These are phyloP conservation scores for Gossypium herbaceum DNA, from an alignment of 345 rosid genomes.

Conservation along the genomic window DNA sequence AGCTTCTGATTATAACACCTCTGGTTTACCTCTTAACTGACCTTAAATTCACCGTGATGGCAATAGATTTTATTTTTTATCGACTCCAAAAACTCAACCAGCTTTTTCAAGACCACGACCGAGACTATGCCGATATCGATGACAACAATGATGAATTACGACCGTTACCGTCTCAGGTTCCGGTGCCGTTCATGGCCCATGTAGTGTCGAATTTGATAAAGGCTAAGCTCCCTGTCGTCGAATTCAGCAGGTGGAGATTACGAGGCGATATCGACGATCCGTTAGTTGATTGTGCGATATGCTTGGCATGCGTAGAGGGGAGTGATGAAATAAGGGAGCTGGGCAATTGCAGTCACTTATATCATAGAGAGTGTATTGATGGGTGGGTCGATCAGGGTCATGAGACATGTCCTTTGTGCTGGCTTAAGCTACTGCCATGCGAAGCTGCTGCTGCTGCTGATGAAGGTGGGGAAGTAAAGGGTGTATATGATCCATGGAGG, in stretches of 20 bases:
- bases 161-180: not conserved
- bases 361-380: slow-evolving; percentile 4
- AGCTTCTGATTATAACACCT: not conserved
- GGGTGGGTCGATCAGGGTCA: slow-evolving; percentile 14
- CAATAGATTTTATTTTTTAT: not conserved
- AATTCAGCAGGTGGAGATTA: not conserved
- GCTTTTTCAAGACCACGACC: not conserved
- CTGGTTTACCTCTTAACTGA: not conserved
- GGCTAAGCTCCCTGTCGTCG: not conserved
- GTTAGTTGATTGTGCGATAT: not conserved
- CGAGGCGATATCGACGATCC: not conserved
- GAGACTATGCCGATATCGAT: not conserved
- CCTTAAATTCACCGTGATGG: not conserved
- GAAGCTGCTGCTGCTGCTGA: not conserved
- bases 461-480: not conserved
- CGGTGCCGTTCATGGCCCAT: not conserved
- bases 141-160: not conserved
- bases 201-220: not conserved
- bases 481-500: not conserved
- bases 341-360: not conserved
- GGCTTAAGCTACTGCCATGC: not conserved
- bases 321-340: slow-evolving; percentile 12
- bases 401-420: slow-evolving; percentile 8
- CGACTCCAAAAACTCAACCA: not conserved
- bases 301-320: slow-evolving; percentile 1